These are phyloP conservation scores for Exserohilum rostratum DNA, from an alignment of 2,329 filamentous ascomycete genomes.

Conservation along the genomic window DNA sequence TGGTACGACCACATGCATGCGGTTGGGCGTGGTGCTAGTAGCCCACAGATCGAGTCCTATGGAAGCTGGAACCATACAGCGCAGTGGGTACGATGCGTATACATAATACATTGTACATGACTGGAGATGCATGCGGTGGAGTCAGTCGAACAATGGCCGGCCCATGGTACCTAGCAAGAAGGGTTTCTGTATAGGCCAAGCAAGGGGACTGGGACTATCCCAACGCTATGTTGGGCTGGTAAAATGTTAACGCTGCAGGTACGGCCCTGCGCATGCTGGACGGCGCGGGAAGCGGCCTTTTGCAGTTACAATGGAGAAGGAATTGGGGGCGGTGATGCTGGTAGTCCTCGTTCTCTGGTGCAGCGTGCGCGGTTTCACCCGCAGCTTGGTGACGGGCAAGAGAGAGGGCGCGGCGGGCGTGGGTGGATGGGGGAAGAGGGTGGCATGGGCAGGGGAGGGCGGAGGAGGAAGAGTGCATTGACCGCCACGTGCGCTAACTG, in stretches of 20 bases:
- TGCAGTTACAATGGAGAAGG: neutral
- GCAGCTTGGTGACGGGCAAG: neutral
- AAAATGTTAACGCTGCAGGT: conserved; percentile 12
- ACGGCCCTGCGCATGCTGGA: conserved; percentile 5
- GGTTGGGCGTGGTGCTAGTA: conserved; percentile 1
- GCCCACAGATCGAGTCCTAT: conserved; percentile 5
- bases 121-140: no score
- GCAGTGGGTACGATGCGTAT: neutral
- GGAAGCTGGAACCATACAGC: neutral
- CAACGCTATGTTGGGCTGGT: neutral
- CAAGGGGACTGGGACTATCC: neutral
- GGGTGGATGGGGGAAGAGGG: neutral
- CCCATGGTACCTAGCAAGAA: neutral
- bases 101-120: no score
- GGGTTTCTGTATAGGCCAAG: neutral
- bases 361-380: neutral
- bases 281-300: neutral
- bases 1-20: conserved; percentile 1
- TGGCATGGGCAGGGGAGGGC: neutral
- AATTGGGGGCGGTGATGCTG: no score
- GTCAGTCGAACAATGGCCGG: neutral
- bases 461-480: conserved; percentile 11
- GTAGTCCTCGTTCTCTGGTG: neutral
- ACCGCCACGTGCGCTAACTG: conserved; percentile 24
- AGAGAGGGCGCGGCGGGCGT: neutral